A percentile compares a stretch with the other conserved stretches of the same genome.
These are phyloP conservation scores for Malus hybrid DNA, from an alignment of 331 rosid genomes.

Conservation along the genomic window DNA sequence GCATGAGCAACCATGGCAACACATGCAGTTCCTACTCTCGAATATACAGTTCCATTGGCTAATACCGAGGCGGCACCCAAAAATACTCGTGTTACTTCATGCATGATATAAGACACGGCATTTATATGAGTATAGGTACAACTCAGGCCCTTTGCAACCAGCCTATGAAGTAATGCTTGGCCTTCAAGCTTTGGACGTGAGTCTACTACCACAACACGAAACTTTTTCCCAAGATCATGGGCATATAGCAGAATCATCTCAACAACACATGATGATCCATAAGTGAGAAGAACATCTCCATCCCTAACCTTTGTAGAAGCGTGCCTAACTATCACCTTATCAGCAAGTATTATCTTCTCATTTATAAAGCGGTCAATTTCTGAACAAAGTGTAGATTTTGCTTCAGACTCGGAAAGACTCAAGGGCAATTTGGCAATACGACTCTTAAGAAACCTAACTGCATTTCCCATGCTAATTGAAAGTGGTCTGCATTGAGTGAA, in stretches of 20 bases:
- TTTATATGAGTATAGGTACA: constrained; percentile 80
- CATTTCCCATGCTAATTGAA: constrained; percentile 85
- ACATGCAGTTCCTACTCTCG: constrained; percentile 79
- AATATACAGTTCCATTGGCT: constrained; percentile 77
- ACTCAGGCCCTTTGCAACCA: constrained; percentile 54
- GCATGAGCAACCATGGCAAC: constrained; percentile 89
- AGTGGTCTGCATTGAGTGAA: constrained; percentile 75
- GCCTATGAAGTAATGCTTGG: constrained; percentile 60
- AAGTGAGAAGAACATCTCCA: constrained; percentile 75
- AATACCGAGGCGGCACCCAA: constrained; percentile 72
- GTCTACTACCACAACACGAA: constrained; percentile 72
- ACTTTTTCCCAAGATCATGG: constrained; percentile 63
- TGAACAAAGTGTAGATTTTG: constrained; percentile 58
- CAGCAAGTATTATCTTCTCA: constrained; percentile 70
- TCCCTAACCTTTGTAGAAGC: constrained; percentile 65
- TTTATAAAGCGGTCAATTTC: constrained; percentile 58
- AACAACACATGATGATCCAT: constrained; percentile 61
- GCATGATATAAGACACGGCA: constrained; percentile 72
- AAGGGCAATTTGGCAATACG: constrained; percentile 46
- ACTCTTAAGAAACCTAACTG: constrained; percentile 60
- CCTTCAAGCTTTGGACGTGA: constrained; percentile 86
- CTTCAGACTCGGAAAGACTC: constrained; percentile 54
- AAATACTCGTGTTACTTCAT: constrained; percentile 68
- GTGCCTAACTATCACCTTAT: constrained; percentile 62
- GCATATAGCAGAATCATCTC: constrained; percentile 70